These are phyloP conservation scores for Skeletonema tropicum DNA, from an alignment of 108 stramenopile species.

Conservation along the genomic window DNA sequence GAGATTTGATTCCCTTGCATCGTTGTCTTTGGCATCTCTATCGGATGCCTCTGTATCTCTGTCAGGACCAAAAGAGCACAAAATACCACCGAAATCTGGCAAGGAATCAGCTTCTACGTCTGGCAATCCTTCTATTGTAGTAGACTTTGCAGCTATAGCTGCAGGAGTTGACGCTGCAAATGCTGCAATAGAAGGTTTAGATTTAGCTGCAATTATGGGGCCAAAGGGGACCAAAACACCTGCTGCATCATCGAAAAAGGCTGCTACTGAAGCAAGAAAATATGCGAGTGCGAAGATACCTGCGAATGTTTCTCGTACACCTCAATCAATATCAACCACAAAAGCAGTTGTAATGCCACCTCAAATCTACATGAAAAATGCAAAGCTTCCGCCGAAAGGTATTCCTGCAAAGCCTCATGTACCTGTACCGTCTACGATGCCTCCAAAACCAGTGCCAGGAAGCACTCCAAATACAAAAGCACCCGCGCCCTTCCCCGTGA, in stretches of 20 bases:
- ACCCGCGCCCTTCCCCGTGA: slow-evolving; percentile 24
- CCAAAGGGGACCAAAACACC: slow-evolving; percentile 13
- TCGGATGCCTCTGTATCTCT: slow-evolving; percentile 49
- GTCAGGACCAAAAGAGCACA: slow-evolving; percentile 27
- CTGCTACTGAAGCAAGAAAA: slow-evolving; percentile 10
- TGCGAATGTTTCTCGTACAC: not conserved
- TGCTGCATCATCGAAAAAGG: slow-evolving; percentile 8
- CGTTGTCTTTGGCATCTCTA: slow-evolving; percentile 62
- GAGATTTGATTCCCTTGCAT: slow-evolving; percentile 66
- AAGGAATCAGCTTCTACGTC: slow-evolving; percentile 18
- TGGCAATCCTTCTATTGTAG: slow-evolving; percentile 50
- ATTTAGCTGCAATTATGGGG: slow-evolving; percentile 49
- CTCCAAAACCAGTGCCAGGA: not conserved
- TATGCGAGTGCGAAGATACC: not conserved
- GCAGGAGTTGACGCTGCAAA: slow-evolving; percentile 81
- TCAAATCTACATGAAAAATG: slow-evolving; percentile 7
- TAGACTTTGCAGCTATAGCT: slow-evolving; percentile 81
- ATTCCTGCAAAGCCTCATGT: not conserved
- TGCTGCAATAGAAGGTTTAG: slow-evolving; percentile 68
- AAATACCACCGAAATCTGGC: slow-evolving; percentile 7
- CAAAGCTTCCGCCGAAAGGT: slow-evolving; percentile 5
- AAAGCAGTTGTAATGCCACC: slow-evolving; percentile 8
- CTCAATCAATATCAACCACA: not conserved
- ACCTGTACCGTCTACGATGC: not conserved
- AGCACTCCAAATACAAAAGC: slow-evolving; percentile 8